Evolutionary conservation across 768 basidiomycete genomes (phyloP), one percentile per base, ranked within the genome.

Genomic region (Bullera alba): DNA sequence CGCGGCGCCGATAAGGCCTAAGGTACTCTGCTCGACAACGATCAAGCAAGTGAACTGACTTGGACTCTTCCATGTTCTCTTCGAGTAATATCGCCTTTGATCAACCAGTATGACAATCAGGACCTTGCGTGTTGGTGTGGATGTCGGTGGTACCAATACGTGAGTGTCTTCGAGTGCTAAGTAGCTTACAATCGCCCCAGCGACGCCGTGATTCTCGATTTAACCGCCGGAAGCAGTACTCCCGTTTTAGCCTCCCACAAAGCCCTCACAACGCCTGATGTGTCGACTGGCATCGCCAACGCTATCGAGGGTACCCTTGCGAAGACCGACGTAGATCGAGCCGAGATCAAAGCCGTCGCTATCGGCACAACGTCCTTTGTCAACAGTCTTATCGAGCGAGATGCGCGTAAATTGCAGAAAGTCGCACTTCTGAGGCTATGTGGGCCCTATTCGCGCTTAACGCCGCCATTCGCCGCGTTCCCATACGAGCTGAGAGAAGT

Each of bases 311-410:
- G 68, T 1, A 77, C 81, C 4, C 68, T 83, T 42, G 63, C 73
- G 6, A 75, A 72, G 19, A 60, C 62, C 4, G n/a, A 63, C 1
- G 61, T 77, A 4, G 65, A 75, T 42, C 68, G 73, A 4, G 52
- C 71, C 1, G 57, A 75, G 1, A 73, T 83, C 28, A 72, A 78
- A 43, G 77, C 79, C 5, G 61, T 83, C 53, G 76, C 79, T 28
- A 79, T 84, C 52, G 83, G 83, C 28, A 83, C 82, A 0, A 83
- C 82, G 74, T 78, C 79, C 61, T 81, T 81, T 50, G 74, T 81
- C 22, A 81, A 84, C 54, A 80, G 81, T 1, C 77, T 84, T 2
- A 75, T 84, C 16, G 81, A 83, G 69, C 65, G 77, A 22, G 78
- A 83, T 63, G 69, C 77, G 4, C 54, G 75, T 2, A 75, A 78